Evolutionary conservation across 257 asterid genomes (phyloP), one percentile per base, ranked within the genome.

Genomic region (Paulownia fortunei): DNA sequence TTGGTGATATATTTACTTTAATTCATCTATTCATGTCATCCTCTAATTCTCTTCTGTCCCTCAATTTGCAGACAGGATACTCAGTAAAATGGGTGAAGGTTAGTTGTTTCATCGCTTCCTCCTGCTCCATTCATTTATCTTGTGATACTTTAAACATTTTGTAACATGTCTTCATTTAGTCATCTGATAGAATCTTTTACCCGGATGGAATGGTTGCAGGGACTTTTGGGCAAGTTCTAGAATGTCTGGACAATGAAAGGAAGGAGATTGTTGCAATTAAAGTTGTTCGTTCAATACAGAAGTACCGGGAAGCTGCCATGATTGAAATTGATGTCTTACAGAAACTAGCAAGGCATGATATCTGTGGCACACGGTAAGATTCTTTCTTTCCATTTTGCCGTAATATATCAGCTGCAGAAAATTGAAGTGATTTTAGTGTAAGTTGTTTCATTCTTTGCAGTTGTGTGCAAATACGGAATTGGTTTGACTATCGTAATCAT

Each of bases 401-500:
- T 77, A 78, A 21, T 41, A 27, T 79, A 47, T 61, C 71, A 56
- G 65, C 69, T 70, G 69, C 36, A 68, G 81, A 79, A 72, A 74
- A 73, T 84, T 82, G 79, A 84, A 82, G 85, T 82, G 80, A 81
- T 87, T 84, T 82, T 86, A 85, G 96, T 84, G 60, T 76, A 82
- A 89, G 85, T 82, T 82, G 85, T 89, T 89, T 85, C 86, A 82
- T 87, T 80, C 88, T 77, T 86, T 87, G 96, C 96, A 91, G 96
- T 87, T 91, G 94, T 91, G 96, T 91, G 90, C 96, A 91, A 91
- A 91, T 89, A 89, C 94, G 94, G 96, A 91, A 87, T 87, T 91
- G 96, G 94, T 91, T 91, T 91, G 94, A 89, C 92, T 89, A 89
- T 88, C 94, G 94, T 84, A 89, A 87, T 87, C 96, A 91, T 91